phyloP scores from a whole-genome alignment of 2,329 filamentous ascomycete genomes.

The Penicillium sp. region DNA sequence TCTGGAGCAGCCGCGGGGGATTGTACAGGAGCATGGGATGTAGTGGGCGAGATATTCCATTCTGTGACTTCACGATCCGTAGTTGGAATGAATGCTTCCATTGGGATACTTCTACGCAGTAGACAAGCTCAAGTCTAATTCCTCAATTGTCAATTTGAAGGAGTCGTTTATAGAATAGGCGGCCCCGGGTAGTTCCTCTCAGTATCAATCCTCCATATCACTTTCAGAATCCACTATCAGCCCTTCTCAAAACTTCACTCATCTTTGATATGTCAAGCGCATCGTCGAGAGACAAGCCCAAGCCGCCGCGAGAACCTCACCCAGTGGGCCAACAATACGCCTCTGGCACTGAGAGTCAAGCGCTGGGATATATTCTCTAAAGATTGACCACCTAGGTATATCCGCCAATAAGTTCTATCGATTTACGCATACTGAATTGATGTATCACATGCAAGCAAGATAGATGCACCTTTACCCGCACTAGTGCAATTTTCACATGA shows the following conservation, averaged over 20 bases:
- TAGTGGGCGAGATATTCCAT: no score
- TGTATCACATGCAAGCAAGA: not conserved
- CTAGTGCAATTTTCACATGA: conserved; percentile 11
- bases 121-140: conserved; percentile 48
- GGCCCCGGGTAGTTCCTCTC: no score
- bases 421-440: not conserved
- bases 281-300: conserved; percentile 57
- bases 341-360: conserved; percentile 7
- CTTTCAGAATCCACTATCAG: no score
- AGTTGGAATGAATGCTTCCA: no score
- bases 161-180: conserved; percentile 71
- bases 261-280: conserved; percentile 23
- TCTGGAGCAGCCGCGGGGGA: no score
- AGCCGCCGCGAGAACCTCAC: conserved; percentile 71
- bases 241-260: not conserved
- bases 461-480: conserved; percentile 2
- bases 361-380: conserved; percentile 8
- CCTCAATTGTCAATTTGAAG: conserved; percentile 57
- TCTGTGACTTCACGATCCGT: no score
- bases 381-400: no score
- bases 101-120: no score
- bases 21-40: no score
- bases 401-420: conserved; percentile 8
- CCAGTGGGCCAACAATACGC: conserved; percentile 69
- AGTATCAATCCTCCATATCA: no score